Evolutionary conservation across 495 filamentous ascomycete genomes (phyloP).

Genomic region (Penicillium mononematosum): DNA sequence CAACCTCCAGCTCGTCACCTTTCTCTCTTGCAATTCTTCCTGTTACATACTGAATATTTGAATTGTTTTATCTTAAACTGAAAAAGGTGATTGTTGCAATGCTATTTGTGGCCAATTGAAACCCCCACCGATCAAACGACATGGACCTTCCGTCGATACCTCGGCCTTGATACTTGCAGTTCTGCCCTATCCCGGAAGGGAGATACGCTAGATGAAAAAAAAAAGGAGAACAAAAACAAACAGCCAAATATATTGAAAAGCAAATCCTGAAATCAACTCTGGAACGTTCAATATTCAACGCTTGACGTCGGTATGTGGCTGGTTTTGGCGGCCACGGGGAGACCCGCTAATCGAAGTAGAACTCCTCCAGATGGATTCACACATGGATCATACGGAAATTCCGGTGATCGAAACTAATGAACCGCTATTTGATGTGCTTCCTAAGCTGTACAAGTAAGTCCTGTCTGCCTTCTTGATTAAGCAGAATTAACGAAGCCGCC

Average conservation of each 20-base stretch:
- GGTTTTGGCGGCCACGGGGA: background rate
- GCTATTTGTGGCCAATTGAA: background rate
- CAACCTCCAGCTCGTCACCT: slow-evolving; percentile 5
- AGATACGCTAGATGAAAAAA: background rate
- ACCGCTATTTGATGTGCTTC: slow-evolving; percentile 62
- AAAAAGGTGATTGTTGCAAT: background rate
- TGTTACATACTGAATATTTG: background rate
- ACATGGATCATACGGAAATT: slow-evolving; percentile 39
- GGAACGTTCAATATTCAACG: background rate
- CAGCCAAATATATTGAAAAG: background rate
- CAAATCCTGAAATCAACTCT: background rate
- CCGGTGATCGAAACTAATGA: slow-evolving; percentile 65
- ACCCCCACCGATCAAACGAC: background rate
- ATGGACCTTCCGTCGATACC: slow-evolving; percentile 3
- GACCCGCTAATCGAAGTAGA: background rate
- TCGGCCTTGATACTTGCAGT: slow-evolving; percentile 12
- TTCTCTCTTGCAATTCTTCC: background rate
- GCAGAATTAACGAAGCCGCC: background rate
- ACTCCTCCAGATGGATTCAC: slow-evolving; percentile 9
- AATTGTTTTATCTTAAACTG: background rate
- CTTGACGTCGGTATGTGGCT: background rate
- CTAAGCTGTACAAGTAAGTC: slow-evolving; percentile 63
- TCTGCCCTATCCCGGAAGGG: background rate
- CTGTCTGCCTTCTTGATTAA: background rate
- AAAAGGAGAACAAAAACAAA: background rate